Base-by-base conservation (phyloP, 139 green algal genomes). In the Haematococcus lacustris region DNA sequence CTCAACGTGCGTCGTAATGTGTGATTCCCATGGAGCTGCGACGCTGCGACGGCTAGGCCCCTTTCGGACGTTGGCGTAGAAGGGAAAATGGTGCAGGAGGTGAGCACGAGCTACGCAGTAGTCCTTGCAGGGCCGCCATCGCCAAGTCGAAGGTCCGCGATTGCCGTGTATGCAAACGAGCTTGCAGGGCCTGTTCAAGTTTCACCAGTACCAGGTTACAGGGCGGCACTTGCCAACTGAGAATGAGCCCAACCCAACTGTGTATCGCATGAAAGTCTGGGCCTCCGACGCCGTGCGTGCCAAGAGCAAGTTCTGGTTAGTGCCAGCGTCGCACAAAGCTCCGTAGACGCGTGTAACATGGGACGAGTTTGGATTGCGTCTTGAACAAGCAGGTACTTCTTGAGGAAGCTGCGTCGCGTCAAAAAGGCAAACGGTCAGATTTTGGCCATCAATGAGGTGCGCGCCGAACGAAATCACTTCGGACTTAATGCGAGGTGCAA, bases 211-310 rank as follows among this genome's bases (percentile, higher is more conserved):
- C 82, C 96, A 99, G 82, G 87, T 99, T 77, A 94, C 98, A 76
- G 96, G 96, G 61, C 92, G 96, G 76, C 95, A 97, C 76, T 66
- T 96, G 73, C 96, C 96, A 68, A 97, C 91, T 62, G 89, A 94
- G 69, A 76, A 77, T 33, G 85, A 98, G 37, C 83, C 91, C 51
- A 86, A 82, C 60, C 95, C 96, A 43, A 91, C 91, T 63, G 80
- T 98, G 28, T 99, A 94, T 89, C 90, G 96, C 74, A 99, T 99
- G 96, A 99, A 98, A 94, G 83, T 99, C 43, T 99, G 94, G 95
- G 91, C 94, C 13, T 83, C 82, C 66, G 94, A 99, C 77, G 77
- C 87, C 25, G 91, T 97, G 40, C 83, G 87, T 57, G 96, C 94
- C 71, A 96, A 93, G 86, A 93, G 81, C 79, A 99, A 98, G 92